phyloP scores from a whole-genome alignment of 768 basidiomycete species.

The Dioszegia aurantiaca region DNA sequence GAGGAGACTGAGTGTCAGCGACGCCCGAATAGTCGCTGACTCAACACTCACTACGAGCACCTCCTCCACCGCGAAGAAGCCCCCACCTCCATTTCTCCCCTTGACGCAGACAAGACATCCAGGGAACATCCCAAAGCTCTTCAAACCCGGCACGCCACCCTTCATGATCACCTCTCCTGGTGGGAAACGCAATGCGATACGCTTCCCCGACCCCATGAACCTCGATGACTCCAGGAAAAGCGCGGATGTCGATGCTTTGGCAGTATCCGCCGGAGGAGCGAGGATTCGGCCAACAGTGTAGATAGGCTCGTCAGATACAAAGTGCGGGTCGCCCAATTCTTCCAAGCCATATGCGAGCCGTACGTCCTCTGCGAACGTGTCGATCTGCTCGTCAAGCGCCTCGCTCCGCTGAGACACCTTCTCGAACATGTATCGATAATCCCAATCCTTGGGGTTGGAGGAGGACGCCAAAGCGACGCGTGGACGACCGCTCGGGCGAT shows the following conservation, averaged over 20 bases:
- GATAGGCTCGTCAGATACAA: constrained; percentile 64
- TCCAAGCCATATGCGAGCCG: constrained; percentile 65
- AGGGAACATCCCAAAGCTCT: constrained; percentile 75
- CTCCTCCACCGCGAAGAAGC: constrained; percentile 78
- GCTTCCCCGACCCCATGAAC: constrained; percentile 60
- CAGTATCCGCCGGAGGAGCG: constrained; percentile 54
- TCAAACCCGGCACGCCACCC: constrained; percentile 63
- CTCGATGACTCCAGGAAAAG: constrained; percentile 81
- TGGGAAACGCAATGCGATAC: constrained; percentile 71
- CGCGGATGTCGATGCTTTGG: constrained; percentile 71
- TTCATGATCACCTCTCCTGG: constrained; percentile 62
- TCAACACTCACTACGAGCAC: constrained; percentile 65
- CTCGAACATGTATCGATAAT: constrained; percentile 85
- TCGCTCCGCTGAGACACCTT: constrained; percentile 78
- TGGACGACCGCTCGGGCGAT: constrained; percentile 19
- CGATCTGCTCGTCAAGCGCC: constrained; percentile 80
- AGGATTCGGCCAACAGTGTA: constrained; percentile 66
- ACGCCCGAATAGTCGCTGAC: neutral
- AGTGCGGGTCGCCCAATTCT: constrained; percentile 76
- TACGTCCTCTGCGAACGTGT: constrained; percentile 75
- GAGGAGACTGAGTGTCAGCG: constrained; percentile 60
- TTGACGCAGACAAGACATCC: constrained; percentile 81
- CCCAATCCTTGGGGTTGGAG: constrained; percentile 46
- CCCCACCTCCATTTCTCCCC: constrained; percentile 87
- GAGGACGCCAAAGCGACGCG: constrained; percentile 44